Evolutionary conservation across 106 monocot genomes (phyloP).

Genomic region (Triglochin maritima): DNA sequence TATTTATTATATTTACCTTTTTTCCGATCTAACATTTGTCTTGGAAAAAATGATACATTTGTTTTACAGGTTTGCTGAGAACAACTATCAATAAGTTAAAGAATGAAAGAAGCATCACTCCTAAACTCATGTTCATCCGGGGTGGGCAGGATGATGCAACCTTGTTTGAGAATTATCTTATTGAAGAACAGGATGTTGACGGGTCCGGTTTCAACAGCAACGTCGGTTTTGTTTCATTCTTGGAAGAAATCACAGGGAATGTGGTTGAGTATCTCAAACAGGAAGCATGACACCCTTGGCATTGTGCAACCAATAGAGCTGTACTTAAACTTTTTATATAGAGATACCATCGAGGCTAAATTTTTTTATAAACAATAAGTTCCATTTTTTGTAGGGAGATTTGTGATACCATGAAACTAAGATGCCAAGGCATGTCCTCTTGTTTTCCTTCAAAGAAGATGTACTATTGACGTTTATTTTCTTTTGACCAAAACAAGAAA

Average conservation of each 20-base stretch:
- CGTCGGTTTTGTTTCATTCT: slow-evolving; percentile 75
- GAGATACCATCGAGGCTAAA: not conserved
- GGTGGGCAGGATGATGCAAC: slow-evolving; percentile 80
- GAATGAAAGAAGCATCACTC: slow-evolving; percentile 81
- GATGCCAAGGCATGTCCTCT: too few relatives aligned
- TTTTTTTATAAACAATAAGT: not conserved
- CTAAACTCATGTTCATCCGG: slow-evolving; percentile 67
- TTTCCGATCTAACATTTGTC: not conserved
- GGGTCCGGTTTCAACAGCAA: slow-evolving; percentile 30
- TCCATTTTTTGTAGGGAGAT: too few relatives aligned
- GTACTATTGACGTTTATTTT: too few relatives aligned
- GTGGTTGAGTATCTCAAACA: slow-evolving; percentile 63
- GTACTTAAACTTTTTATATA: not conserved
- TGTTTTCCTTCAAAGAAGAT: too few relatives aligned
- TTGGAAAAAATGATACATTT: not conserved
- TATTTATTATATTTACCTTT: not conserved
- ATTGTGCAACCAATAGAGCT: not conserved
- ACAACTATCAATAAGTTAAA: slow-evolving; percentile 72
- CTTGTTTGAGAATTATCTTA: slow-evolving; percentile 70
- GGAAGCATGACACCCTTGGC: slow-evolving; percentile 5
- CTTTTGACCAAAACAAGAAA: too few relatives aligned
- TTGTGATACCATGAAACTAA: too few relatives aligned
- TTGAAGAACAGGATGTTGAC: slow-evolving; percentile 90
- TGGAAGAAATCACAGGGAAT: slow-evolving; percentile 50
- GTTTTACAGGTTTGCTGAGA: slow-evolving; percentile 52